A percentile compares a stretch with the other conserved stretches of the same genome.
These are phyloP conservation scores for Schizophyllum amplum DNA, from an alignment of 1,284 basidiomycete species.

Conservation along the genomic window DNA sequence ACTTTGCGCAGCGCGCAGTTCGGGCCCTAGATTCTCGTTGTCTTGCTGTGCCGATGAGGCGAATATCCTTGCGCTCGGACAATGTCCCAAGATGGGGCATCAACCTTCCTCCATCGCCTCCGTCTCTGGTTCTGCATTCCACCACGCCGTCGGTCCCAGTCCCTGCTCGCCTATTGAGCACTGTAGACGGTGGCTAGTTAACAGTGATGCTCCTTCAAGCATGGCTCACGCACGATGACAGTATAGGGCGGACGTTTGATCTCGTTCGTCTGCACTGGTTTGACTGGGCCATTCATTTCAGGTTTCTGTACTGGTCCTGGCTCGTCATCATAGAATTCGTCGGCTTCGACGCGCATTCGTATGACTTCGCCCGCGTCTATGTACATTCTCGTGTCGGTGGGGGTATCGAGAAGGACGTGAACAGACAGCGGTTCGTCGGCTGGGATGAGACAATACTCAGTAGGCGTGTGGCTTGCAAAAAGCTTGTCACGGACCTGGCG, in stretches of 20 bases:
- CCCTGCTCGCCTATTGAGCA: constrained; percentile 89
- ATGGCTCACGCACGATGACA: constrained; percentile 49
- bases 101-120: constrained; percentile 35
- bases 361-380: constrained; percentile 79
- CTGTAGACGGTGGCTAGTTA: constrained; percentile 28
- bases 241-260: constrained; percentile 56
- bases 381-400: constrained; percentile 71
- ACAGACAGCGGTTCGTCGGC: constrained; percentile 27
- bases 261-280: constrained; percentile 30
- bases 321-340: constrained; percentile 88
- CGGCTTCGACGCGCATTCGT: constrained; percentile 82
- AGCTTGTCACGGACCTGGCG: not conserved
- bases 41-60: no score
- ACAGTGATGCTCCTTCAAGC: not conserved
- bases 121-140: constrained; percentile 40
- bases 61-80: no score
- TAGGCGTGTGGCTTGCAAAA: no score
- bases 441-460: not conserved
- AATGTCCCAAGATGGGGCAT: not conserved
- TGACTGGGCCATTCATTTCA: constrained; percentile 54
- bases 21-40: no score
- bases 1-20: no score
- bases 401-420: constrained; percentile 62
- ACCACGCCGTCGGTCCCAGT: constrained; percentile 70
- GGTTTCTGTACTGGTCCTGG: constrained; percentile 75